Conservation (phyloP, 2,329 filamentous ascomycete genomes). For the Ophiognomonia clavigignenti-juglandacearum region DNA sequence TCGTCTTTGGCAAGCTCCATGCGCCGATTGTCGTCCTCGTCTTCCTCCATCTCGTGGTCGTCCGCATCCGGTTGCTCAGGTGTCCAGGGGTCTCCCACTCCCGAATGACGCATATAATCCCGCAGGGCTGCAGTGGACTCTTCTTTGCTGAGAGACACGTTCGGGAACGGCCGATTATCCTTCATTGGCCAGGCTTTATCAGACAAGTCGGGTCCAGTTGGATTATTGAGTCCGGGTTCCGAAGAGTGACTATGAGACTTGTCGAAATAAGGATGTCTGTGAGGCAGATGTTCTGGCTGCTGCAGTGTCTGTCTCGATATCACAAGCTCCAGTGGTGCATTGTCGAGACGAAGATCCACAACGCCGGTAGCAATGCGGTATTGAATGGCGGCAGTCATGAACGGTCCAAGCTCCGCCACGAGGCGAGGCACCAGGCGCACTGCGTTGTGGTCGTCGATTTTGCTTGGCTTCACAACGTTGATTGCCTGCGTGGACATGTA, state of each 20-base stretch:
- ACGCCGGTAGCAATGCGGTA: conserved; percentile 34
- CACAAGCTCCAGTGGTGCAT: conserved; percentile 4
- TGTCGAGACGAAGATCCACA: conserved; percentile 24
- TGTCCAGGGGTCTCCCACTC: background rate
- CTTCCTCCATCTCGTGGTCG: background rate
- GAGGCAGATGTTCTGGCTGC: background rate
- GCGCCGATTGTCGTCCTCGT: no score
- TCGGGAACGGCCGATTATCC: background rate
- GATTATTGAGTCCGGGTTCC: no score
- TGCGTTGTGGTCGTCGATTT: conserved; percentile 13
- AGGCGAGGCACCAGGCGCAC: conserved; percentile 33
- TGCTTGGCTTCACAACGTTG: conserved; percentile 12
- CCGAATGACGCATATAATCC: background rate
- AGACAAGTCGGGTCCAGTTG: no score
- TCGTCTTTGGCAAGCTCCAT: no score
- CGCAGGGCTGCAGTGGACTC: background rate
- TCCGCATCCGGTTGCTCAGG: background rate
- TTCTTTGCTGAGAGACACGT: background rate
- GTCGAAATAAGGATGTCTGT: background rate
- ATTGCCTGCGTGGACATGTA: conserved; percentile 24
- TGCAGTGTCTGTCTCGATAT: background rate
- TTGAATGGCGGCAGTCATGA: conserved; percentile 32
- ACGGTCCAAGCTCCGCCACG: conserved; percentile 42
- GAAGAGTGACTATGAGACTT: no score
- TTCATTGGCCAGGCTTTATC: background rate